Evolutionary conservation across 129 eudicot species (phyloP).

Genomic region (Oenanthe sinensis): DNA sequence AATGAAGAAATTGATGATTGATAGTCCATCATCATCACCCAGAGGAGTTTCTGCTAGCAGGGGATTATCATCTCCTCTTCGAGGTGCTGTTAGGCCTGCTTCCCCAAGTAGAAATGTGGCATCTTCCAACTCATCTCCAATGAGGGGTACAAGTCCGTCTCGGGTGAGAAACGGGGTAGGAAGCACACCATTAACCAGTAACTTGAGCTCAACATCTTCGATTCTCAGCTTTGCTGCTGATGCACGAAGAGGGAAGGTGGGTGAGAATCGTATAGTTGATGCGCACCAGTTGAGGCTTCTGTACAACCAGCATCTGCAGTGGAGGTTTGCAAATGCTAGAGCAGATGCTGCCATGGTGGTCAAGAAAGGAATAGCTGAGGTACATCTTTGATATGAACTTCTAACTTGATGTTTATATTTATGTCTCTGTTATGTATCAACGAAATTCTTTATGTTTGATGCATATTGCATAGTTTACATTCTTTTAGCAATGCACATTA

Average conservation of each 20-base stretch:
- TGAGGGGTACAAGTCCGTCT: slow-evolving; percentile 62
- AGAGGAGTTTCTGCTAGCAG: slow-evolving; percentile 27
- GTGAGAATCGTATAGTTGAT: slow-evolving; percentile 61
- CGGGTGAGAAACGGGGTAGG: slow-evolving; percentile 33
- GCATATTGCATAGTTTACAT: not conserved
- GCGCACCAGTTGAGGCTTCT: slow-evolving; percentile 67
- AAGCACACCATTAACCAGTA: slow-evolving; percentile 17
- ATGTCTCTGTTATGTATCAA: not conserved
- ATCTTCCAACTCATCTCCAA: slow-evolving; percentile 23
- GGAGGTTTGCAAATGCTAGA: slow-evolving; percentile 83
- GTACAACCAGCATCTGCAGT: slow-evolving; percentile 69
- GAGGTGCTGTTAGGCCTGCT: slow-evolving; percentile 52
- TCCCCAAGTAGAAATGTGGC: slow-evolving; percentile 45
- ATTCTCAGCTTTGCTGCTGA: slow-evolving; percentile 66
- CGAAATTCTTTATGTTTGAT: not conserved
- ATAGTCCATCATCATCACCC: slow-evolving; percentile 41
- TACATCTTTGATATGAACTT: slow-evolving; percentile 14
- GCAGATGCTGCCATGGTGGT: slow-evolving; percentile 52
- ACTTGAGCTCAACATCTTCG: slow-evolving; percentile 35
- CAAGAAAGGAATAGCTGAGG: slow-evolving; percentile 61
- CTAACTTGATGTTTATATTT: not conserved
- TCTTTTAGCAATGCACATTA: not conserved
- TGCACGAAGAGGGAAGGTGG: slow-evolving; percentile 68
- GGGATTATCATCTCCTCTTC: slow-evolving; percentile 53
- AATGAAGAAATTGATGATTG: slow-evolving; percentile 30